Base-by-base conservation (phyloP, 1,284 basidiomycete genomes). In the Grifola frondosa region DNA sequence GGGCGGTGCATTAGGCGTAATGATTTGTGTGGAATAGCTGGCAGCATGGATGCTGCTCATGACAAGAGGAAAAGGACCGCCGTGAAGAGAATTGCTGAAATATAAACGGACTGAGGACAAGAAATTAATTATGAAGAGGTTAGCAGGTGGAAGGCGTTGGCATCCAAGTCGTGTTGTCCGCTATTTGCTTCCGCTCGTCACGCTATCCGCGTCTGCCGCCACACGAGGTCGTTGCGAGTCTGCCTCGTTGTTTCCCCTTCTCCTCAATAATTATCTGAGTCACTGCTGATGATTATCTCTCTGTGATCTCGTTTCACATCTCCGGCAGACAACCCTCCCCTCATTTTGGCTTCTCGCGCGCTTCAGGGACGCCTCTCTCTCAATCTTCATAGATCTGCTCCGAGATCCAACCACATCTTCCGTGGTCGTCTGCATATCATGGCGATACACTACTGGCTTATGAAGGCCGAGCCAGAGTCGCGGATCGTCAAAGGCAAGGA, bases 401-500 rank as follows among this genome's bases (percentile, higher is more conserved):
- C n/a, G n/a, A n/a, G n/a, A n/a, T n/a, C n/a, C n/a, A n/a, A n/a
- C n/a, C n/a, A n/a, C n/a, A n/a, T n/a, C n/a, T n/a, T n/a, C n/a
- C n/a, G n/a, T n/a, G n/a, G n/a, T n/a, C n/a, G 23, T 21, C 16
- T 23, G 13, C 15, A 6, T 16, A 21, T 15, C 29, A 59, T 56
- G 56, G 17, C 56, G 25, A 33, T 52, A 29, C 62, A 57, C 29
- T 74, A 74, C 63, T 95, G 91, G 90, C 75, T 96, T 16, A 82
- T 95, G 74, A 96, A 96, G 66, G 92, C 92, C 6, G 92, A 95
- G 66, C 92, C 92, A 17, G 86, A 94, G 55, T 83, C 88, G 24
- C 80, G 91, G 42, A 66, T 95, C 33, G 89, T 91, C 26, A 95
- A 92, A 60, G 91, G 91, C 26, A 91, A 88, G 61, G 91, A 94